A percentile compares a stretch with the other conserved stretches of the same genome.
These are phyloP conservation scores for Proliferodiscus dingleyae DNA, from an alignment of 2,329 filamentous ascomycete species.

Conservation along the genomic window DNA sequence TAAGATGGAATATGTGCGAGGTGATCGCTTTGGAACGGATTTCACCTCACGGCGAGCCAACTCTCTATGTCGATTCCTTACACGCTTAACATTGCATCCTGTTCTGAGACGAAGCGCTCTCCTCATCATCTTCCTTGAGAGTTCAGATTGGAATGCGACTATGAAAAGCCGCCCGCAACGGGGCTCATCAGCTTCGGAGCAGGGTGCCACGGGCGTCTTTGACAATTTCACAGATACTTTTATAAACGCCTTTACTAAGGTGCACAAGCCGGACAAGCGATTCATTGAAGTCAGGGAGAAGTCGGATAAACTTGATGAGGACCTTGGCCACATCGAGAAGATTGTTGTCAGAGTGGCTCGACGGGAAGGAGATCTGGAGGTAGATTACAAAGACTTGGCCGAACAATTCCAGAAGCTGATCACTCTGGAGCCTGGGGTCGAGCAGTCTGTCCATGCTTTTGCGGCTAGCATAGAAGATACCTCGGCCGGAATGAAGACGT, in stretches of 20 bases:
- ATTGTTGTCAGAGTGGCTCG: slow-evolving; percentile 88
- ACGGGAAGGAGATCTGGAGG: slow-evolving; percentile 80
- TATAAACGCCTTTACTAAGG: slow-evolving; percentile 94
- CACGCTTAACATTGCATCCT: slow-evolving; percentile 81
- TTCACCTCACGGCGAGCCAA: slow-evolving; percentile 86
- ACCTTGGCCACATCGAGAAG: slow-evolving; percentile 89
- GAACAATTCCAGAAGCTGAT: slow-evolving; percentile 95
- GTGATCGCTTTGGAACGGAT: slow-evolving; percentile 89
- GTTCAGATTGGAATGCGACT: slow-evolving; percentile 90
- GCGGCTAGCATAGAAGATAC: slow-evolving; percentile 82
- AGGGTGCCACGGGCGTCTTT: slow-evolving; percentile 66
- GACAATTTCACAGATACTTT: slow-evolving; percentile 95
- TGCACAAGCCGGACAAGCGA: slow-evolving; percentile 89
- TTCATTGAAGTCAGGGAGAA: slow-evolving; percentile 93
- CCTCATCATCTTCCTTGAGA: slow-evolving; percentile 86
- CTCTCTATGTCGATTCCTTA: slow-evolving; percentile 86
- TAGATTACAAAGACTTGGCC: slow-evolving; percentile 82
- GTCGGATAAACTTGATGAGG: slow-evolving; percentile 90
- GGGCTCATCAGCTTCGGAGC: slow-evolving; percentile 47
- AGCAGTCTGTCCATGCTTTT: slow-evolving; percentile 77
- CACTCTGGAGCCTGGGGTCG: slow-evolving; percentile 80
- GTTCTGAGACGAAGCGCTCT: slow-evolving; percentile 78
- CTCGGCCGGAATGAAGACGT: slow-evolving; percentile 67
- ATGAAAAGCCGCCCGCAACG: slow-evolving; percentile 76
- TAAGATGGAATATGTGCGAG: slow-evolving; percentile 97